These are phyloP conservation scores for Leishmania turanica DNA, from an alignment of 208 protist genomes.

Conservation along the genomic window DNA sequence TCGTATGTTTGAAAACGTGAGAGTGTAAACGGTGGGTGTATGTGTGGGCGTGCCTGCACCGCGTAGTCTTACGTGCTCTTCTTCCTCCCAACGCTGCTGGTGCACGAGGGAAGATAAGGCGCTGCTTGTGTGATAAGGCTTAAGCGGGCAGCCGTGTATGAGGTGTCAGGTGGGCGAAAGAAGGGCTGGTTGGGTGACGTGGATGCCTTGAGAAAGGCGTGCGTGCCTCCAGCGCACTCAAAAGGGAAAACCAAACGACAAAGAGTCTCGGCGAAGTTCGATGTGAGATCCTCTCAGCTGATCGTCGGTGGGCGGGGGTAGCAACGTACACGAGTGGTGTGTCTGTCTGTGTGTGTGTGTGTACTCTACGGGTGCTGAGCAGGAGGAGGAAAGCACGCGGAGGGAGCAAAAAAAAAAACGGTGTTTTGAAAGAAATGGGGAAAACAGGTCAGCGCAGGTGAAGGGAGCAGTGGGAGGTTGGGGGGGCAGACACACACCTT, in stretches of 20 bases:
- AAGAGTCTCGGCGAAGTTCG: not conserved
- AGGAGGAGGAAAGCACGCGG: not conserved
- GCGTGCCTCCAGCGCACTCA: not conserved
- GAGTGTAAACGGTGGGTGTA: not conserved
- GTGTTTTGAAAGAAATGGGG: not conserved
- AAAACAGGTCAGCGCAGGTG: not conserved
- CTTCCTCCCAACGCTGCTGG: not conserved
- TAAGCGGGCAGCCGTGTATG: not conserved
- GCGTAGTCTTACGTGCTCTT: not conserved
- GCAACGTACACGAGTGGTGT: slow-evolving; percentile 6
- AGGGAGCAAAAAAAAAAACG: not conserved
- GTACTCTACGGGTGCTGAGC: not conserved
- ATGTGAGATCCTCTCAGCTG: not conserved
- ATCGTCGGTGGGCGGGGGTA: not conserved
- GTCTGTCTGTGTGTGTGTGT: not conserved
- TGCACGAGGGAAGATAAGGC: not conserved
- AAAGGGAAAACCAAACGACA: not conserved
- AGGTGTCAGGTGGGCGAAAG: not conserved
- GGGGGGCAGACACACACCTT: not conserved
- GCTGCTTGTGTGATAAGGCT: not conserved
- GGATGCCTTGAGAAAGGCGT: slow-evolving; percentile 8
- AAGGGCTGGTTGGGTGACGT: not conserved
- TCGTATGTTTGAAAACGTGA: not conserved
- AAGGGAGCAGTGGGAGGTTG: not conserved
- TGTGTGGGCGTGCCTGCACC: not conserved